A percentile compares a stretch with the other conserved stretches of the same genome.
Conservation (phyloP, 1,284 basidiomycete genomes). For the Xanthoconium separans region DNA sequence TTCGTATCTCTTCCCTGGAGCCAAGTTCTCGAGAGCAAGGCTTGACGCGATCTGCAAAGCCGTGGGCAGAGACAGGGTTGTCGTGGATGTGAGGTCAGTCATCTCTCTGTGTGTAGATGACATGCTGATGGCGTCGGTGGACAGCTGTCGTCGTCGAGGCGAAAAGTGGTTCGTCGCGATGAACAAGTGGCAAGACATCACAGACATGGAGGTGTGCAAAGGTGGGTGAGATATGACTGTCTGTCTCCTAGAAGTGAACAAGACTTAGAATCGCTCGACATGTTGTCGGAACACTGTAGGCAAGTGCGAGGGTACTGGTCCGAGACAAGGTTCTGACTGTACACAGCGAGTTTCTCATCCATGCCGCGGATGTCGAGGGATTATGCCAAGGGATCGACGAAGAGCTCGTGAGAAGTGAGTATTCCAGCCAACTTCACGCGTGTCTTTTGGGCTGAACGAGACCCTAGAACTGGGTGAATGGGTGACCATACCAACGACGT, state of each 20-base stretch:
- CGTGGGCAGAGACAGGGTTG: slow-evolving; percentile 85
- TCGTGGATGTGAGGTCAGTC: slow-evolving; percentile 90
- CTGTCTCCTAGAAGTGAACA: neutral
- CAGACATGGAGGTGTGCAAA: slow-evolving; percentile 89
- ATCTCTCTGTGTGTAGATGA: slow-evolving; percentile 1
- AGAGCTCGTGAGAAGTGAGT: slow-evolving; percentile 79
- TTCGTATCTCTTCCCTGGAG: slow-evolving; percentile 88
- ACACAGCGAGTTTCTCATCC: slow-evolving; percentile 88
- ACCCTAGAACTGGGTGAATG: slow-evolving; percentile 84
- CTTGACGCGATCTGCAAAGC: slow-evolving; percentile 62
- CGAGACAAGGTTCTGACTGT: slow-evolving; percentile 9
- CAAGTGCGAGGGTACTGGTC: slow-evolving; percentile 27
- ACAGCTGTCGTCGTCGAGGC: slow-evolving; percentile 82
- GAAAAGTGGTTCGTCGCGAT: slow-evolving; percentile 93
- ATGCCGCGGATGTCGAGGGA: slow-evolving; percentile 98
- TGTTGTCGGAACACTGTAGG: slow-evolving; percentile 80
- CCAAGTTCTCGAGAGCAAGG: slow-evolving; percentile 75
- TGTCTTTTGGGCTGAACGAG: slow-evolving; percentile 9
- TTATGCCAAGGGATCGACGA: slow-evolving; percentile 96
- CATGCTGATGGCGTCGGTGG: slow-evolving; percentile 3
- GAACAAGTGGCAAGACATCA: slow-evolving; percentile 98
- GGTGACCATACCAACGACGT: slow-evolving; percentile 91
- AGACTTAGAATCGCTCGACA: slow-evolving; percentile 63
- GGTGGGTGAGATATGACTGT: slow-evolving; percentile 41
- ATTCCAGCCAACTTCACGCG: neutral